Evolutionary conservation across 208 protist genomes (phyloP), one percentile per base, ranked within the genome.

Genomic region (Porcisia deanei): DNA sequence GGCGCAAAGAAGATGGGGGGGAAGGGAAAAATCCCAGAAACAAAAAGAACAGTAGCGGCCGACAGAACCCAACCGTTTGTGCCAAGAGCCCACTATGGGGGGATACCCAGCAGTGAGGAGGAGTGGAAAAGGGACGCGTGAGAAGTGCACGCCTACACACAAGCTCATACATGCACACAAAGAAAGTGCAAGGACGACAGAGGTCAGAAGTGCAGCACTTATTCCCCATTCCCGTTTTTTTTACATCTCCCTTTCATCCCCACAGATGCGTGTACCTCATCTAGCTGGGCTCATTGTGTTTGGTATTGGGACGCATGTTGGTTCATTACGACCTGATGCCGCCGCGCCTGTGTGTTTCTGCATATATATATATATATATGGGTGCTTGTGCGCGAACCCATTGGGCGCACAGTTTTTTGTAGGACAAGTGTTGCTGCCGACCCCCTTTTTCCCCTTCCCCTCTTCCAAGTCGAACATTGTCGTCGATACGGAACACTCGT

Each of bases 11-110:
- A 67, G 37, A 47, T 61, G 37, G 22, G 43, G 55, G 37, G 49
- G 64, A 30, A 72, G 71, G 63, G 55, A 77, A 25, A 1, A 72
- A 18, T 60, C 43, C 58, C 60, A 67, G 64, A 58, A 66, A 20
- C 69, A 63, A 74, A 67, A 8, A 58, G 73, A 58, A 20, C 37
- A 45, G n/a, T 68, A 30, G 34, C 49, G 37, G 61, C 60, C 20
- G 49, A 73, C 18, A 68, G 45, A 41, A 25, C n/a, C 47, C 66
- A 30, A 30, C 47, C 20, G 66, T 20, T 30, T 22, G 79, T 10
- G 47, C 45, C 49, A 64, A 54, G 20, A 75, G 25, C 18, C 80
- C 22, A 6, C 65, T 64, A 4, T n/a, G 53, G 52, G 47, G 22
- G 22, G 25, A n/a, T 30, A 60, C 22, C 20, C 22, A 2, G 4